A percentile compares a stretch with the other conserved stretches of the same genome.
Evolutionary conservation across 108 stramenopile genomes (phyloP).

Genomic region (Skeletonema marinoi): DNA sequence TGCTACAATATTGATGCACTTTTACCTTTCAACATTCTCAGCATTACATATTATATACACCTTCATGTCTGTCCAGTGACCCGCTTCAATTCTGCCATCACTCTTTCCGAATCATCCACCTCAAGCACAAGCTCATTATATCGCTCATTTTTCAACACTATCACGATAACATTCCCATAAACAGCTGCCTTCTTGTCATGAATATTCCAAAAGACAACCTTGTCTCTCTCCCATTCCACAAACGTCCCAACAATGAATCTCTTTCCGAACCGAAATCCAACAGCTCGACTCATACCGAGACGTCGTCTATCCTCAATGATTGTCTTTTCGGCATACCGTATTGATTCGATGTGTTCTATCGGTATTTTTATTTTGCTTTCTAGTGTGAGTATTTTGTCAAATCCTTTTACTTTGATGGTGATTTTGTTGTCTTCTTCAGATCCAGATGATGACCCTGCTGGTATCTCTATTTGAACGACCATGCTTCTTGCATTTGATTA

Average conservation of each 20-base stretch:
- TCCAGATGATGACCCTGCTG: neutral
- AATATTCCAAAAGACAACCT: neutral
- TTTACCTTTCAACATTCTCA: too few relatives aligned
- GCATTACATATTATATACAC: too few relatives aligned
- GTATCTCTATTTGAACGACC: neutral
- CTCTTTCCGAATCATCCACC: neutral
- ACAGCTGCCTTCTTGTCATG: neutral
- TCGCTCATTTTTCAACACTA: neutral
- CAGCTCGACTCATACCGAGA: conserved; percentile 1
- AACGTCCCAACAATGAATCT: neutral
- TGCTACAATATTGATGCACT: too few relatives aligned
- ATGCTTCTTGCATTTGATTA: neutral
- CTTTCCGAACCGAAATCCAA: neutral
- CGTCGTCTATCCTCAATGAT: neutral
- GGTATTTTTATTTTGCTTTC: conserved; percentile 1
- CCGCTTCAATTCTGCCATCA: neutral
- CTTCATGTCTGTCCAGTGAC: neutral
- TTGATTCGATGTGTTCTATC: neutral
- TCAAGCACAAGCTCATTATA: neutral
- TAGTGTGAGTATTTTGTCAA: neutral
- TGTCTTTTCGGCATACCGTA: neutral
- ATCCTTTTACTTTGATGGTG: neutral
- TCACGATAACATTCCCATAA: neutral
- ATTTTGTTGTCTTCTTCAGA: neutral
- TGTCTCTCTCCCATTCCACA: neutral